Evolutionary conservation across 2,329 filamentous ascomycete genomes (phyloP), one percentile per base, ranked within the genome.

Genomic region (Didymella pinodella): DNA sequence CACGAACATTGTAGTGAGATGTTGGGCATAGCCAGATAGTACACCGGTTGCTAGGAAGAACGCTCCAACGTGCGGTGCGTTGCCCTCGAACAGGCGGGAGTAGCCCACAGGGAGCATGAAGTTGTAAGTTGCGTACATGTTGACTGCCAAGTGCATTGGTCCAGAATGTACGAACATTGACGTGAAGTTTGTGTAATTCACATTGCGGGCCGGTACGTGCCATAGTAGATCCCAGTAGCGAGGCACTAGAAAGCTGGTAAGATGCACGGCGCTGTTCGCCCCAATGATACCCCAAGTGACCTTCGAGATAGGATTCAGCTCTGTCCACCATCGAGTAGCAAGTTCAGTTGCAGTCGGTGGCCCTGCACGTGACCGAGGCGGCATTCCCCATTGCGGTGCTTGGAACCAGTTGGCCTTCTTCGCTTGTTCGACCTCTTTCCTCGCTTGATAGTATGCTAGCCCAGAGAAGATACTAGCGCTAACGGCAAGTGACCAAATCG

Each of bases 31-130:
- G 32, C 71, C 69, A 18, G 71, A 68, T 4, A 75, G 52, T 7
- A 75, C 52, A 16, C 72, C 74, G 1, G 72, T 63, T 7, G 71
- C 65, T 1, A 75, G 65, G 41, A 68, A 75, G 58, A 75, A 76
- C 2, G 72, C 61, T 4, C 71, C 61, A 11, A 65, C 64, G 51
- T 75, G 72, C 41, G 71, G 62, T 16, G 67, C 61, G n/a, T 69
- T 70, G 11, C 70, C 72, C 52, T 73, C 68, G 41, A 76, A 76
- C 4, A 72, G 40, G 7, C 38, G 55, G 10, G 72, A 74, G 31
- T 72, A 66, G 0, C 72, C 74, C 2, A 70, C 68, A 14, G 68
- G 64, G 4, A 64, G 65, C 47, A 76, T 58, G 53, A 76, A 75
- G 45, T 74, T 72, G 55, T 71, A 71, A 8, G 66, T 62, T 12